Base-by-base conservation (phyloP, 768 basidiomycete species). In the Leucogyrophana mollusca region DNA sequence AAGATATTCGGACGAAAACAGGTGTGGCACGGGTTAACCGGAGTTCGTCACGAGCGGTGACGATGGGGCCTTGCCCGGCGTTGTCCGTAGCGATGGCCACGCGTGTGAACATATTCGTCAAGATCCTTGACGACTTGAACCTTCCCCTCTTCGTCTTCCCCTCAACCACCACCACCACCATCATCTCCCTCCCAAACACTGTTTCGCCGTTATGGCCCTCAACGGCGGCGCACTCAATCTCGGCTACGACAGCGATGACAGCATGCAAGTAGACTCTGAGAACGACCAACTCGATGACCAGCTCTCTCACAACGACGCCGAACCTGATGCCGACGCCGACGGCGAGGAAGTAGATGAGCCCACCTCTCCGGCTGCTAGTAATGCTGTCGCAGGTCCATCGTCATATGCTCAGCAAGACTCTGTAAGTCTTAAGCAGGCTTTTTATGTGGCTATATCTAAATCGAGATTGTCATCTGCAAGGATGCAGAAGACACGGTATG, bases 241-340 rank as follows among this genome's bases (percentile, higher is more conserved):
- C 64, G 70, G 71, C 66, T 84, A 82, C 36, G 62, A 63, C 68
- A 69, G 68, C 52, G 71, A 73, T 50, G 70, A 82, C 57, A 79
- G 81, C 62, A 87, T 88, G 86, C 76, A 84, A 60, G 66, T 87
- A 67, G 85, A 87, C 74, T 80, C 79, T 49, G 79, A 79, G 61
- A 57, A 65, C 52, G 74, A 76, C 66, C 54, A 49, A 18, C 47
- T 50, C 23, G 24, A 46, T 30, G 20, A 51, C 5, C 47, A 13
- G 34, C 54, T 20, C 34, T 56, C 37, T 61, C 66, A 83, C 54
- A 78, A 78, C 41, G 78, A 82, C 50, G 57, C 62, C 43, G 69
- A 73, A 11, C 60, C 65, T 4, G 66, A 68, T 27, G 72, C 66
- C 22, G 73, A 70, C 60, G 70, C 70, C 46, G 72, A 73, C 54